These are phyloP conservation scores for Fremontodendron californicum DNA, from an alignment of 345 rosid genomes.

Conservation along the genomic window DNA sequence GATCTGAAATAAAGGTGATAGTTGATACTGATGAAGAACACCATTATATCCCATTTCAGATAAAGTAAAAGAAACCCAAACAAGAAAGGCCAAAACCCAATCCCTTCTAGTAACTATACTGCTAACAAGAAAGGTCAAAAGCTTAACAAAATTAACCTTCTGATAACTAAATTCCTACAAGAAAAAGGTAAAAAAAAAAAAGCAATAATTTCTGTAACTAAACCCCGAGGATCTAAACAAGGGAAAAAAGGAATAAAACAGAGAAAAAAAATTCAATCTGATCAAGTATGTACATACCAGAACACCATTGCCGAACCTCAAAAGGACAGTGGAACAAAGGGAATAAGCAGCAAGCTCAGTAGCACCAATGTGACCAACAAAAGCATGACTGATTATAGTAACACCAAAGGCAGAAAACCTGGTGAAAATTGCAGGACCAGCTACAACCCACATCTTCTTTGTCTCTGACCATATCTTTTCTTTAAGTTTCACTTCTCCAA, in stretches of 20 bases:
- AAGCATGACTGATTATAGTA: constrained; percentile 55
- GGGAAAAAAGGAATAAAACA: background rate
- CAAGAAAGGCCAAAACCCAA: background rate
- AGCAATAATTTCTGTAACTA: background rate
- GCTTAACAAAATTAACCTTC: background rate
- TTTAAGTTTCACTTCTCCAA: constrained; percentile 22
- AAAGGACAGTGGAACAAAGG: constrained; percentile 52
- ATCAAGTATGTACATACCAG: constrained; percentile 32
- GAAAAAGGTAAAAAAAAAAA: background rate
- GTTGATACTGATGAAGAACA: background rate
- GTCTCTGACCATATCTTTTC: constrained; percentile 51
- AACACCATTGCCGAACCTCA: constrained; percentile 63
- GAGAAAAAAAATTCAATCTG: background rate
- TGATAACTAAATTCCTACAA: background rate
- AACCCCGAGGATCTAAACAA: background rate
- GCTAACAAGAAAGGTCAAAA: background rate
- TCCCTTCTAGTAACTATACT: background rate
- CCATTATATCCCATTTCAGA: background rate
- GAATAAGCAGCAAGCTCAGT: constrained; percentile 71
- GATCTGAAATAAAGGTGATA: background rate
- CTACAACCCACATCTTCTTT: constrained; percentile 67
- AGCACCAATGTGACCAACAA: constrained; percentile 65
- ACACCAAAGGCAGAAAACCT: constrained; percentile 62
- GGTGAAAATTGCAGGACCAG: constrained; percentile 74
- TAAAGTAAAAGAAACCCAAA: background rate